Percentiles rank a stretch among this genome's conserved stretches.
Evolutionary conservation across 2,329 filamentous ascomycete species (phyloP).

Genomic region (Penicillium sp.): DNA sequence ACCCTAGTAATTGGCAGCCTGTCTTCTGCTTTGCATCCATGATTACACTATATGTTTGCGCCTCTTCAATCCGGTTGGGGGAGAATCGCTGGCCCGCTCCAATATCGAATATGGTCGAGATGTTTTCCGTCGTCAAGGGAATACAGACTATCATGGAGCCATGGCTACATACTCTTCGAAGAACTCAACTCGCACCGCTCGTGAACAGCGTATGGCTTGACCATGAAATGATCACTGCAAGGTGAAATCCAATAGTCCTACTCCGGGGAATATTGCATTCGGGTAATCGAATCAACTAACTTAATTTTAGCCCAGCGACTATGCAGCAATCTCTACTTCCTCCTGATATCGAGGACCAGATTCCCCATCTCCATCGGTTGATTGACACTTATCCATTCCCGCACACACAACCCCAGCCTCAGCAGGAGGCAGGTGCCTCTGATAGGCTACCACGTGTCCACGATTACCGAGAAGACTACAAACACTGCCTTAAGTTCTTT

Average conservation of each 20-base stretch:
- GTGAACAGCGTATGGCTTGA: slow-evolving; percentile 17
- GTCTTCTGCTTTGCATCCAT: slow-evolving; percentile 23
- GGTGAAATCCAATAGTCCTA: slow-evolving; percentile 3
- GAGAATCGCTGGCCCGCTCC: slow-evolving; percentile 17
- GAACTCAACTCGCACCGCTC: slow-evolving; percentile 17
- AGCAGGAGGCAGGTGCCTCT: not conserved
- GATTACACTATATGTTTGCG: slow-evolving; percentile 16
- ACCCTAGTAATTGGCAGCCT: slow-evolving; percentile 21
- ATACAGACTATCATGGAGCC: slow-evolving; percentile 21
- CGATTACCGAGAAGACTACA: slow-evolving; percentile 16
- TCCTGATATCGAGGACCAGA: slow-evolving; percentile 15
- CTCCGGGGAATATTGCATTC: not conserved
- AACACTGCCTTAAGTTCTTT: slow-evolving; percentile 7
- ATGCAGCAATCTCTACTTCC: slow-evolving; percentile 19
- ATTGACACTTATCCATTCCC: slow-evolving; percentile 19
- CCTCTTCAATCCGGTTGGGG: slow-evolving; percentile 12
- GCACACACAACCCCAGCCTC: not conserved
- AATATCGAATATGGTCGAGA: slow-evolving; percentile 17
- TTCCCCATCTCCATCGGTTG: slow-evolving; percentile 13
- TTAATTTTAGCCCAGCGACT: slow-evolving; percentile 1
- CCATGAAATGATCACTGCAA: slow-evolving; percentile 14
- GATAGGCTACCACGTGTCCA: not conserved
- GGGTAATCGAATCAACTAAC: not conserved
- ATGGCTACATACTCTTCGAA: slow-evolving; percentile 13
- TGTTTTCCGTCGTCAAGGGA: slow-evolving; percentile 21